Evolutionary conservation across 1,139 yeast species (phyloP).

Genomic region (Cylindricascospora bacillispora): DNA sequence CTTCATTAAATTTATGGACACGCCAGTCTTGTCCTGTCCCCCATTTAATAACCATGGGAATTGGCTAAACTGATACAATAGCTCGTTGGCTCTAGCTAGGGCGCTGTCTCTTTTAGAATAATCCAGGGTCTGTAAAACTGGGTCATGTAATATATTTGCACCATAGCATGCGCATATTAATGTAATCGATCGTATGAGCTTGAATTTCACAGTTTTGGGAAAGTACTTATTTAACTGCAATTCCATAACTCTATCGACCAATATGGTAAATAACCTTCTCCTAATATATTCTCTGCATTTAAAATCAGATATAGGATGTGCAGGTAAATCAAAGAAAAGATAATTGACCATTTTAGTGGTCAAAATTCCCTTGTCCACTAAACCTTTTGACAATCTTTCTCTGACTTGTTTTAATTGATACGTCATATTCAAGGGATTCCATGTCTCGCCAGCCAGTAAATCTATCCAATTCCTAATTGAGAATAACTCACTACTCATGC

Average conservation of each 20-base stretch:
- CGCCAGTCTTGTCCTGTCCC: background rate
- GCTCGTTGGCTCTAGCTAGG: background rate
- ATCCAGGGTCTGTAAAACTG: background rate
- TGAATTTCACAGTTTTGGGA: background rate
- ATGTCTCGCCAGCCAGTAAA: conserved; percentile 76
- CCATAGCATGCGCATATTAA: background rate
- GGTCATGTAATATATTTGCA: background rate
- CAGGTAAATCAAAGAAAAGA: conserved; percentile 84
- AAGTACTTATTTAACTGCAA: background rate
- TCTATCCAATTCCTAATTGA: conserved; percentile 51
- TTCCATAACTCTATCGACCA: background rate
- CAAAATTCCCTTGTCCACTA: conserved; percentile 82
- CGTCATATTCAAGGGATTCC: conserved; percentile 82
- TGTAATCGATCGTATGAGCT: background rate
- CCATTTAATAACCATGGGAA: background rate
- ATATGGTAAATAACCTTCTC: background rate
- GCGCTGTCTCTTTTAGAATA: background rate
- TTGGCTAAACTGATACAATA: background rate
- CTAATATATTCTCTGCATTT: background rate
- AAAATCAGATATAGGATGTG: conserved; percentile 44
- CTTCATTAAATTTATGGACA: background rate
- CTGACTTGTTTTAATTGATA: conserved; percentile 88
- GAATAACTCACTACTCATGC: background rate
- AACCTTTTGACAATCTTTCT: conserved; percentile 81
- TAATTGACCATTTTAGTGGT: conserved; percentile 85